Percentiles rank a stretch among this genome's conserved stretches.
Conservation (phyloP, 768 basidiomycete species). For the Polyporus arcularius region DNA sequence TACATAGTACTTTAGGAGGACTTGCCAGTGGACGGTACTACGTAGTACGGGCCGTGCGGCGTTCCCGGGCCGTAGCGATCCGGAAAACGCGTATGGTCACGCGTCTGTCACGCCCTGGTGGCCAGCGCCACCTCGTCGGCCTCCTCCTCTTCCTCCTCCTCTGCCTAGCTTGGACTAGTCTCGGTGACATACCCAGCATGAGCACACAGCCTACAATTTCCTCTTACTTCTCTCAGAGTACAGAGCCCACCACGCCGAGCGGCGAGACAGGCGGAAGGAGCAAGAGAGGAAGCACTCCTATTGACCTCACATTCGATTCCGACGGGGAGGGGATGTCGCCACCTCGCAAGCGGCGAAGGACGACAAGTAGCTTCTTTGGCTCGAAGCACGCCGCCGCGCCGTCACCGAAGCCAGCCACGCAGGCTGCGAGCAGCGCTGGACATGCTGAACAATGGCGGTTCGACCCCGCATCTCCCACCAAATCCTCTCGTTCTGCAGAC, state of each 20-base stretch:
- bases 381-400: not conserved
- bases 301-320: constrained; percentile 55
- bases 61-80: too few relatives aligned
- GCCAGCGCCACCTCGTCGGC: too few relatives aligned
- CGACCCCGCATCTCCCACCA: constrained; percentile 26
- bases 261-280: constrained; percentile 5
- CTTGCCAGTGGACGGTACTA: too few relatives aligned
- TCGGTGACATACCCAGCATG: not conserved
- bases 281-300: constrained; percentile 33
- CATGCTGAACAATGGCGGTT: constrained; percentile 49
- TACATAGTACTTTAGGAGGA: too few relatives aligned
- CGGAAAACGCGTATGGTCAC: too few relatives aligned
- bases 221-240: constrained; percentile 38
- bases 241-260: constrained; percentile 13
- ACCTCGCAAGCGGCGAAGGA: constrained; percentile 16
- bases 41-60: too few relatives aligned
- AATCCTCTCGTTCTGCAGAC: constrained; percentile 24
- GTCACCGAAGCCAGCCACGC: not conserved
- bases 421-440: constrained; percentile 5
- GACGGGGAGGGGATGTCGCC: constrained; percentile 8
- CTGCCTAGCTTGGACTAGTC: too few relatives aligned
- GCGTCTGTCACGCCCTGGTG: too few relatives aligned
- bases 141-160: too few relatives aligned
- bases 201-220: constrained; percentile 42
- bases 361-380: constrained; percentile 17